Base-by-base conservation (phyloP, 192 early-diverging fungal genomes). In the Gamsiella multidivaricata region DNA sequence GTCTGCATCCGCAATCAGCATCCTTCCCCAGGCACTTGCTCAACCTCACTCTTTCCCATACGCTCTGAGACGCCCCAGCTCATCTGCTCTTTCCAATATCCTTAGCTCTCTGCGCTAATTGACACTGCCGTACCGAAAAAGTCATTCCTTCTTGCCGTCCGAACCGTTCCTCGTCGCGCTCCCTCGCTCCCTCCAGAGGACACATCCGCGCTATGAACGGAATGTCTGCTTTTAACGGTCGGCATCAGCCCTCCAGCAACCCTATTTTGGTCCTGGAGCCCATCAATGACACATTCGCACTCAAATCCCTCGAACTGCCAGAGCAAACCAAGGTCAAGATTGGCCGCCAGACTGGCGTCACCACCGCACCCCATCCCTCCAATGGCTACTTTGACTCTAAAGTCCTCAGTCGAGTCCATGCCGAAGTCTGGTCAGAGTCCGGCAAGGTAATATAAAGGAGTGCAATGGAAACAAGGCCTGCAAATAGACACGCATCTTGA, bases 381-480 rank as follows among this genome's bases (percentile, higher is more conserved):
- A 95, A 95, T 75, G 94, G 93, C 0, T 89, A 90, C 50, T 95
- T 94, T 84, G 93, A 95, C 69, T 88, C 91, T 45, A 95, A 94
- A 72, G 94, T 95, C 8, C 74, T 95, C 22, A 89, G 87, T 32
- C 80, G 94, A 26, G 82, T 80, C 28, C 94, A 95, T 70, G 94
- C 93, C 25, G 91, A 93, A 49, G 74, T 95, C 15, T 91, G 87
- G 88, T 74, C 70, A 61, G 87, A 90, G 7, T 64, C 81, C n/a
- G 84, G 84, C 23, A 88, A 87, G 74, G 90, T 93, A 61, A 15
- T 23, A 17, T 18, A 42, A 26, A 23, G 26, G 32, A 36, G 43
- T 7, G 54, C 28, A 7, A 39, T 39, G 12, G 7, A 39, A 39
- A 39, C 26, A 43, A n/a, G n/a, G n/a, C n/a, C n/a, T n/a, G n/a